Percentiles rank a stretch among this genome's conserved stretches.
Evolutionary conservation across 2,329 filamentous ascomycete genomes (phyloP).

Genomic region (Aspergillus fumigatiaffinis): DNA sequence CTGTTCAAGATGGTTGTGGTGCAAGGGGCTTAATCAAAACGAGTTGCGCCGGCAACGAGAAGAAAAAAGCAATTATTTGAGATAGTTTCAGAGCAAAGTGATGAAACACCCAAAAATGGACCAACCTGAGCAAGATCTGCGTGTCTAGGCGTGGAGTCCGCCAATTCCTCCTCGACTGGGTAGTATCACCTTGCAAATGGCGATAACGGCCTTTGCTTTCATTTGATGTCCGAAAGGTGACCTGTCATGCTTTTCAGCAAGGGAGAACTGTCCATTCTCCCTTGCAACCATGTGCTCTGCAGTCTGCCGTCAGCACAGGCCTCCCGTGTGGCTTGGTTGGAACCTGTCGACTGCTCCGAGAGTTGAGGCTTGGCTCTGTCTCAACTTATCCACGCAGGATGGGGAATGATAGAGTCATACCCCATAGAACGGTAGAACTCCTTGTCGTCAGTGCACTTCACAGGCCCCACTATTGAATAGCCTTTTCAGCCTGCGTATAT

Average conservation of each 20-base stretch:
- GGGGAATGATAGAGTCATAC: background rate
- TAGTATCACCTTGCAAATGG: background rate
- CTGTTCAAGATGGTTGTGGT: background rate
- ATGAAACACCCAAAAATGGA: background rate
- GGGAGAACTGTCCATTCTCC: background rate
- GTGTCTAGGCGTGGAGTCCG: background rate
- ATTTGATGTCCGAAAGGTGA: background rate
- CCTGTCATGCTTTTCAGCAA: background rate
- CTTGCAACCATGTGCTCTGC: background rate
- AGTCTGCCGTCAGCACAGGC: background rate
- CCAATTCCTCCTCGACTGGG: background rate
- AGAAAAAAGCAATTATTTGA: background rate
- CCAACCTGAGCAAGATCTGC: background rate
- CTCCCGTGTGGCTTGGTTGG: background rate
- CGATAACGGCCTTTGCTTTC: background rate
- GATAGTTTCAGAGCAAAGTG: background rate
- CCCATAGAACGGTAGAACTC: background rate
- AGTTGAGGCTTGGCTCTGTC: background rate
- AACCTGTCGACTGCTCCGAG: background rate
- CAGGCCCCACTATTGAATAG: background rate
- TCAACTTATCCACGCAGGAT: background rate
- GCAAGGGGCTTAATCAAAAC: background rate
- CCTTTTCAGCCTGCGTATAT: background rate
- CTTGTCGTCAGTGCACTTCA: background rate
- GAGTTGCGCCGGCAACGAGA: constrained; percentile 9